Evolutionary conservation across 2,329 filamentous ascomycete genomes (phyloP).

Genomic region (Penicillium hordei): DNA sequence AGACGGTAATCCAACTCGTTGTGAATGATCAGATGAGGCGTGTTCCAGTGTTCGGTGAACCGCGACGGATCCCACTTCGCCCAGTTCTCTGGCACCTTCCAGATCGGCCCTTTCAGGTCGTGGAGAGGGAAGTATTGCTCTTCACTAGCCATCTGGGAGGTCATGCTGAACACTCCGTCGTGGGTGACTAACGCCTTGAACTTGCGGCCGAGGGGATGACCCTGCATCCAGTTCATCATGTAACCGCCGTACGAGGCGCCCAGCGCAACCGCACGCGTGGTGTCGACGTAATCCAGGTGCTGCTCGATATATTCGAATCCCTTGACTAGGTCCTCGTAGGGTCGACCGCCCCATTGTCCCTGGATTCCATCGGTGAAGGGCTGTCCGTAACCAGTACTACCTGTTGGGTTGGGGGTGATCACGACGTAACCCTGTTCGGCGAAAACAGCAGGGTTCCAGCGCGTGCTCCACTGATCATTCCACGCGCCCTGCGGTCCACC

Average conservation of each 20-base stretch:
- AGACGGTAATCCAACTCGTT: conserved; percentile 87
- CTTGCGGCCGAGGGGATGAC: conserved; percentile 54
- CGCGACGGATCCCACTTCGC: conserved; percentile 58
- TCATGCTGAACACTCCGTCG: conserved; percentile 50
- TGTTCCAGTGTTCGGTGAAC: conserved; percentile 69
- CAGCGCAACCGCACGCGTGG: conserved; percentile 52
- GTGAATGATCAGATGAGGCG: conserved; percentile 87
- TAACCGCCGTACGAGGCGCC: conserved; percentile 61
- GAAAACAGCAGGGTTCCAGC: conserved; percentile 58
- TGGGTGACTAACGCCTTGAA: conserved; percentile 60
- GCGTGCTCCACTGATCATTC: conserved; percentile 55
- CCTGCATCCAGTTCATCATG: conserved; percentile 61
- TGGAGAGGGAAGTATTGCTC: conserved; percentile 58
- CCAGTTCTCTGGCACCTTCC: conserved; percentile 54
- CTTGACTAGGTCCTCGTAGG: conserved; percentile 57
- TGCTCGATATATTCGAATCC: conserved; percentile 54
- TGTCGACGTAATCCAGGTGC: conserved; percentile 55
- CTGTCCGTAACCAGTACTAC: conserved; percentile 59
- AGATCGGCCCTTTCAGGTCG: conserved; percentile 53
- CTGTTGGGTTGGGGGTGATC: conserved; percentile 60
- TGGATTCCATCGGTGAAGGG: conserved; percentile 54
- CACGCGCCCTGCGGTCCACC: conserved; percentile 54
- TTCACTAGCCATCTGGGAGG: conserved; percentile 47
- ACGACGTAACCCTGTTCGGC: conserved; percentile 63
- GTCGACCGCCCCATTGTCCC: conserved; percentile 54